These are phyloP conservation scores for Mycena venus DNA, from an alignment of 768 basidiomycete species.

Conservation along the genomic window DNA sequence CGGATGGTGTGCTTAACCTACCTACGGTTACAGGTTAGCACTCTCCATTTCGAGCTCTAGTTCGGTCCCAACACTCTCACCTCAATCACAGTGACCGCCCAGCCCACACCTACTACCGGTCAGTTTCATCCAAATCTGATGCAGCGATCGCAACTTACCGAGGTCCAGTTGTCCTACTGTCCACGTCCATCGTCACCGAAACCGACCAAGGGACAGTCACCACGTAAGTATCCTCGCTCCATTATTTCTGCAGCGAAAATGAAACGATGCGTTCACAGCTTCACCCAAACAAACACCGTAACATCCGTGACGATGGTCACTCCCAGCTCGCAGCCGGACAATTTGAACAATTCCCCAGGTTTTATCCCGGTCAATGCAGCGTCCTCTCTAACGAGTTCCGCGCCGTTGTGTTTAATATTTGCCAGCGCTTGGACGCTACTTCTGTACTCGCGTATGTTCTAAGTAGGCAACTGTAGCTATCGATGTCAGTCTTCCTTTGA, in stretches of 20 bases:
- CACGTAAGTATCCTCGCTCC: constrained; percentile 31
- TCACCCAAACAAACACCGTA: constrained; percentile 12
- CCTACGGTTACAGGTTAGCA: constrained; percentile 30
- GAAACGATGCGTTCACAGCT: constrained; percentile 8
- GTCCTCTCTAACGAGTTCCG: neutral
- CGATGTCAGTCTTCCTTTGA: neutral
- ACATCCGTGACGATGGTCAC: constrained; percentile 28
- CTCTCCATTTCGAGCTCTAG: neutral
- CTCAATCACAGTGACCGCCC: constrained; percentile 35
- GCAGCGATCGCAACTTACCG: neutral
- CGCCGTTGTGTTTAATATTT: constrained; percentile 9
- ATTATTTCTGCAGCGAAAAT: neutral
- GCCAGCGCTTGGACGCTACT: constrained; percentile 19
- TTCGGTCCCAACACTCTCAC: neutral
- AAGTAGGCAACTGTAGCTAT: neutral
- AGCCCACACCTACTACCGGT: constrained; percentile 31
- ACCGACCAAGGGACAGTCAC: constrained; percentile 37
- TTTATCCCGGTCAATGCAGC: constrained; percentile 39
- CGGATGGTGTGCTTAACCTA: constrained; percentile 2
- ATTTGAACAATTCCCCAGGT: constrained; percentile 27
- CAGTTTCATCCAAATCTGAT: neutral
- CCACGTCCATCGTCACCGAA: constrained; percentile 32
- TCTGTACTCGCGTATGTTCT: constrained; percentile 11
- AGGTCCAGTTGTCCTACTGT: constrained; percentile 35
- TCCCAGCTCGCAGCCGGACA: neutral